Conservation (phyloP, 768 basidiomycete species). For the Dacryopinax spathularia region DNA sequence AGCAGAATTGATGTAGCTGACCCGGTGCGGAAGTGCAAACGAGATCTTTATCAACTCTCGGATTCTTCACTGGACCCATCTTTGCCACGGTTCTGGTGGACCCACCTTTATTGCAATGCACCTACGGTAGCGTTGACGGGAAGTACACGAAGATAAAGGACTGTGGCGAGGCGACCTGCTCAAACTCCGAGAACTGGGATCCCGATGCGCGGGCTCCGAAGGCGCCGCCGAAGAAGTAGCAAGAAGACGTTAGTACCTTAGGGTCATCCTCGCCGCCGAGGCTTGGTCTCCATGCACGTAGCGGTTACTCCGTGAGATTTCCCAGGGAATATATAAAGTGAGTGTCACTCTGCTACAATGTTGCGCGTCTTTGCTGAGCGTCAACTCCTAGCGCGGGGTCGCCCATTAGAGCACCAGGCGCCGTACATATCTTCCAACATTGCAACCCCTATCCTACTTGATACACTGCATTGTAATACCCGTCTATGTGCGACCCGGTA, state of each 20-base stretch:
- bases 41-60: neutral
- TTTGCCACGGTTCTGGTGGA: neutral
- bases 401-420: too few relatives aligned
- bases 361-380: too few relatives aligned
- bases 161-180: neutral
- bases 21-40: neutral
- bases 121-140: neutral
- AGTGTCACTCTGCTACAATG: too few relatives aligned
- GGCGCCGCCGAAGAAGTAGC: slow-evolving; percentile 1
- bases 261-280: neutral
- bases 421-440: too few relatives aligned
- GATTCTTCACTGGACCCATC: neutral
- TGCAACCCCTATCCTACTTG: too few relatives aligned
- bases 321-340: too few relatives aligned
- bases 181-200: neutral
- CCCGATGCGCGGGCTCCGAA: neutral
- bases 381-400: too few relatives aligned
- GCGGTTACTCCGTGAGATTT: too few relatives aligned
- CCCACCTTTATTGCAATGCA: neutral
- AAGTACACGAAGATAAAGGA: neutral
- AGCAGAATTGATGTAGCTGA: too few relatives aligned
- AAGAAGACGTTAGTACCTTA: neutral
- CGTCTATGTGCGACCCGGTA: too few relatives aligned
- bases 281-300: too few relatives aligned
- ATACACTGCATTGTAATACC: too few relatives aligned